A percentile compares a stretch with the other conserved stretches of the same genome.
phyloP scores from a whole-genome alignment of 768 basidiomycete species.

The Suillus tomentosus region DNA sequence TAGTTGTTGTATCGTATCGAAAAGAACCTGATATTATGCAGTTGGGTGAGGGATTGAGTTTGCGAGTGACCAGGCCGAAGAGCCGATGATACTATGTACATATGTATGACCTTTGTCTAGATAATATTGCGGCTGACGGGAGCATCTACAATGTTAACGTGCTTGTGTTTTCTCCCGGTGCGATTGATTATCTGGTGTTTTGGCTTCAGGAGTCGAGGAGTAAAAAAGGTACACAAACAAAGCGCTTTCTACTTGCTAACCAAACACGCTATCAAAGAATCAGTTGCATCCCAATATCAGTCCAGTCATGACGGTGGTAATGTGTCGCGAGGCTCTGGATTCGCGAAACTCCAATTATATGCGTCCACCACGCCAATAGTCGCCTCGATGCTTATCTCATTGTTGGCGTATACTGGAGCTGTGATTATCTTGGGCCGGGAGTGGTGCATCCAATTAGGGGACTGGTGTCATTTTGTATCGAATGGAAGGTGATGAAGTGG shows the following conservation, averaged over 20 bases:
- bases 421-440: not conserved
- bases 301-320: slow-evolving; percentile 8
- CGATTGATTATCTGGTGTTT: not conserved
- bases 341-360: slow-evolving; percentile 12
- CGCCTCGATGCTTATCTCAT: not conserved
- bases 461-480: not conserved
- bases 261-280: not conserved
- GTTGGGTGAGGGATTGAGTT: slow-evolving; percentile 17
- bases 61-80: slow-evolving; percentile 38
- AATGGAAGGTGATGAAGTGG: not conserved
- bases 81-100: slow-evolving; percentile 22
- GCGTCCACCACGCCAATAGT: not conserved
- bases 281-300: slow-evolving; percentile 13
- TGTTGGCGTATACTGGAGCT: not conserved
- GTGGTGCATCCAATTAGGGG: not conserved
- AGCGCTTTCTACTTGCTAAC: not conserved
- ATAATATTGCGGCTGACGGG: too few relatives aligned
- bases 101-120: not conserved
- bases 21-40: not conserved
- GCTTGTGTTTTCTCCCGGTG: not conserved
- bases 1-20: not conserved
- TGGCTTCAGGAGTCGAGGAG: not conserved
- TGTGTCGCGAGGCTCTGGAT: slow-evolving; percentile 8
- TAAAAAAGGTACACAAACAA: not conserved
- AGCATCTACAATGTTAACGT: not conserved